Evolutionary conservation across 202 grass and related monocot genomes (phyloP).

Genomic region (Setaria viridis): DNA sequence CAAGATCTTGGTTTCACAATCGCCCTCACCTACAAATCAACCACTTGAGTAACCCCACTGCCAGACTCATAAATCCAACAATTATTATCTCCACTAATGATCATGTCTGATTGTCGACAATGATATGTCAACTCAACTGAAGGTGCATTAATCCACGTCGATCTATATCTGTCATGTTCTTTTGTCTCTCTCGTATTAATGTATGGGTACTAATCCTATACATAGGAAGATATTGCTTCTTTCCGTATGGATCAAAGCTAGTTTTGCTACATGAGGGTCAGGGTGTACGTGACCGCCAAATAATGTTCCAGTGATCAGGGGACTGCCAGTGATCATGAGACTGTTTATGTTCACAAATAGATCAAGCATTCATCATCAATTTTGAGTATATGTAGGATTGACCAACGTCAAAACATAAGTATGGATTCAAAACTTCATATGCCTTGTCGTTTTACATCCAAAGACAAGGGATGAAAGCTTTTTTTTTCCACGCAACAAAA

Average conservation of each 20-base stretch:
- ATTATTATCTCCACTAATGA: neutral
- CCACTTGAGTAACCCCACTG: too few relatives aligned
- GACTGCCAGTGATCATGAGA: neutral
- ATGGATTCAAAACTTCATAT: neutral
- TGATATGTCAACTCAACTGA: neutral
- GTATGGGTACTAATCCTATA: too few relatives aligned
- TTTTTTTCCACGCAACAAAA: neutral
- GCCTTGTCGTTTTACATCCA: neutral
- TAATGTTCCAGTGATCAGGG: neutral
- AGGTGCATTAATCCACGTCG: neutral
- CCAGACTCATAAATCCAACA: too few relatives aligned
- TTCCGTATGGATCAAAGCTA: neutral
- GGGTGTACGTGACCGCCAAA: neutral
- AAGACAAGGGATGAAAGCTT: neutral
- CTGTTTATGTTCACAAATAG: neutral
- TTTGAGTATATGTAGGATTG: neutral
- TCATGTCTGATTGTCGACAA: neutral
- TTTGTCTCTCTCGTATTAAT: too few relatives aligned
- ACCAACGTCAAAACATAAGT: neutral
- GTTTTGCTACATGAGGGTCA: neutral
- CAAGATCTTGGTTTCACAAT: too few relatives aligned
- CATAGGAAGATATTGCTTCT: too few relatives aligned
- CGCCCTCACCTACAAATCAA: too few relatives aligned
- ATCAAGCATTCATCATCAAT: neutral
- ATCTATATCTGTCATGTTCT: neutral